A percentile compares a stretch with the other conserved stretches of the same genome.
Evolutionary conservation across 192 early-diverging fungal genomes (phyloP).

Genomic region (Chytriomyces hyalinus): DNA sequence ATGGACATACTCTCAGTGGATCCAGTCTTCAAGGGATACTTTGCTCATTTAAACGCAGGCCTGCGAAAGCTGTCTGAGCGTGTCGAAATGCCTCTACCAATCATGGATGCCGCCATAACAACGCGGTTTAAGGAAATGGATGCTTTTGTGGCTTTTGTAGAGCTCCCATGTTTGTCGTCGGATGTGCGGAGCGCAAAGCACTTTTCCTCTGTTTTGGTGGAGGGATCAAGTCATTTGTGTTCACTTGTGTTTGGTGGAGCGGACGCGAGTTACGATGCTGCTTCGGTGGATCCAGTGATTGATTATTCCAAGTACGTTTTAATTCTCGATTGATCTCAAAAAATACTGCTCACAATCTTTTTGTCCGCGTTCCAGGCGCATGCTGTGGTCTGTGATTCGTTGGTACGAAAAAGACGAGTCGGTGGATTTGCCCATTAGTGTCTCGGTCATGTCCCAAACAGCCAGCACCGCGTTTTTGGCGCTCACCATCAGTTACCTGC

Average conservation of each 20-base stretch:
- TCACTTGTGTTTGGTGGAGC: constrained; percentile 34
- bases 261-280: neutral
- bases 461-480: constrained; percentile 49
- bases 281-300: constrained; percentile 29
- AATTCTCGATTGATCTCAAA: neutral
- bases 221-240: constrained; percentile 47
- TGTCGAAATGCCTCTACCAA: constrained; percentile 55
- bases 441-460: constrained; percentile 44
- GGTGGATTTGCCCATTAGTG: constrained; percentile 1
- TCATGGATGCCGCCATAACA: constrained; percentile 55
- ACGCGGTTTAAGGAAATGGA: constrained; percentile 54
- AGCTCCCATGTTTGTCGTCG: constrained; percentile 43
- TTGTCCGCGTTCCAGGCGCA: constrained; percentile 33
- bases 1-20: constrained; percentile 53
- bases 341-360: neutral
- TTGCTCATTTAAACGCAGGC: constrained; percentile 51
- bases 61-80: constrained; percentile 54
- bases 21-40: constrained; percentile 54
- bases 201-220: constrained; percentile 40
- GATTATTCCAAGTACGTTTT: constrained; percentile 42
- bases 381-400: constrained; percentile 50
- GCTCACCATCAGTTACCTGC: constrained; percentile 40
- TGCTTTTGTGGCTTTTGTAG: constrained; percentile 49
- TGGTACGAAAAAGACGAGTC: constrained; percentile 45
- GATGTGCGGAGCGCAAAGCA: constrained; percentile 19